Evolutionary conservation across 2,329 filamentous ascomycete genomes (phyloP).

Genomic region (Penicillium sp.): DNA sequence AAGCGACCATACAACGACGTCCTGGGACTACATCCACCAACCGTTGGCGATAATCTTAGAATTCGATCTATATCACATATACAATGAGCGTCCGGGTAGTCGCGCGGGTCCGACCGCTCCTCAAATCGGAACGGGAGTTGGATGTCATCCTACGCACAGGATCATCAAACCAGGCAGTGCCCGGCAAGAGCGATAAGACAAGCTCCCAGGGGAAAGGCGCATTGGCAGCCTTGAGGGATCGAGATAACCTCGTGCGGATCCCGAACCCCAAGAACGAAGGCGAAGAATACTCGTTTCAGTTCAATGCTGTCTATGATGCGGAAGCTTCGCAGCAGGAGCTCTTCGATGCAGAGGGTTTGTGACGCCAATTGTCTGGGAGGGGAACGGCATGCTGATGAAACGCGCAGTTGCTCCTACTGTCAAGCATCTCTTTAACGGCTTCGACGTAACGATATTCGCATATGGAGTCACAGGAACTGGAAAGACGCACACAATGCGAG

Average conservation of each 20-base stretch:
- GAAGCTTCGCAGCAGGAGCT: constrained; percentile 72
- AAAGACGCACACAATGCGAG: constrained; percentile 94
- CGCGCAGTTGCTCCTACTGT: constrained; percentile 70
- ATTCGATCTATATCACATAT: no score
- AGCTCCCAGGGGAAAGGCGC: constrained; percentile 1
- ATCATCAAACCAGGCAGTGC: constrained; percentile 27
- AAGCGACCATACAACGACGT: no score
- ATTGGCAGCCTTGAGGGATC: constrained; percentile 40
- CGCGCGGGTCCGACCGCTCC: constrained; percentile 77
- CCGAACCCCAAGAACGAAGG: constrained; percentile 86
- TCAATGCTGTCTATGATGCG: constrained; percentile 84
- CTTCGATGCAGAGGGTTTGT: constrained; percentile 73
- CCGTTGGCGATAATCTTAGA: no score
- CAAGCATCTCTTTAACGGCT: constrained; percentile 76
- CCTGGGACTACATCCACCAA: no score
- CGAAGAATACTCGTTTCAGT: constrained; percentile 88
- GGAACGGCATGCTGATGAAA: constrained; percentile 15
- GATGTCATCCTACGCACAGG: constrained; percentile 75
- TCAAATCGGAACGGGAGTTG: constrained; percentile 74
- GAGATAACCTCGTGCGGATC: constrained; percentile 66
- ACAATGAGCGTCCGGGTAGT: constrained; percentile 65
- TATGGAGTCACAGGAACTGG: constrained; percentile 90
- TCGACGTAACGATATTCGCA: constrained; percentile 81
- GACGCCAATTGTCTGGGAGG: no score
- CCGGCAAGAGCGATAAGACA: constrained; percentile 22